Evolutionary conservation across 768 basidiomycete species (phyloP).

Genomic region (Lyophyllum shimeji): DNA sequence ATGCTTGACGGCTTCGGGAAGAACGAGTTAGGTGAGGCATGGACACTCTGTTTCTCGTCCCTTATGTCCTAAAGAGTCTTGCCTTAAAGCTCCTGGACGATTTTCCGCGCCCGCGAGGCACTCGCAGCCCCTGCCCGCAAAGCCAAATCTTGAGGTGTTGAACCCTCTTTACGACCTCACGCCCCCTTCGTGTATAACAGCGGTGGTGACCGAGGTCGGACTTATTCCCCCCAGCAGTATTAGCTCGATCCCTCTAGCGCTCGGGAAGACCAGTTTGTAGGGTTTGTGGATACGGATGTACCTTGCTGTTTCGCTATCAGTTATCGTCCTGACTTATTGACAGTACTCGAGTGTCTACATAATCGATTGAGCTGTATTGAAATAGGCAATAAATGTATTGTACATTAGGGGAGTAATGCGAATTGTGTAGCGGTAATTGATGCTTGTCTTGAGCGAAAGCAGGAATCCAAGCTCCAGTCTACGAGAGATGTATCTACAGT

Average conservation of each 20-base stretch:
- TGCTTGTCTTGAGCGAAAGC: neutral
- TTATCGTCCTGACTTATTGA: slow-evolving; percentile 3
- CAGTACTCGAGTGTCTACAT: neutral
- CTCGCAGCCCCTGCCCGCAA: slow-evolving; percentile 25
- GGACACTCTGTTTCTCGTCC: neutral
- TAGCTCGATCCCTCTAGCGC: slow-evolving; percentile 75
- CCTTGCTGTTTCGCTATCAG: slow-evolving; percentile 7
- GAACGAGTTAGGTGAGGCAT: slow-evolving; percentile 83
- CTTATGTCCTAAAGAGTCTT: neutral
- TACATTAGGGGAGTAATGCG: slow-evolving; percentile 4
- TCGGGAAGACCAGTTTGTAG: slow-evolving; percentile 50
- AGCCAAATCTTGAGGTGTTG: slow-evolving; percentile 68
- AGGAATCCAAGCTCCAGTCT: neutral
- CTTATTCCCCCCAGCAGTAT: slow-evolving; percentile 93
- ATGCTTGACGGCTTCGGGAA: slow-evolving; percentile 93
- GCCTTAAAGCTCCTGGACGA: slow-evolving; percentile 33
- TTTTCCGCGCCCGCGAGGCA: slow-evolving; percentile 28
- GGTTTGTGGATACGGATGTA: slow-evolving; percentile 5
- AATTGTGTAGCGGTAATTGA: neutral
- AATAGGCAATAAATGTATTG: slow-evolving; percentile 11
- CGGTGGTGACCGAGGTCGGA: slow-evolving; percentile 96
- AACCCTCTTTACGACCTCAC: slow-evolving; percentile 95
- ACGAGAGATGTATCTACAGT: neutral
- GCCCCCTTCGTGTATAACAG: slow-evolving; percentile 88
- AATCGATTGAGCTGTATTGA: slow-evolving; percentile 6